A percentile compares a stretch with the other conserved stretches of the same genome.
These are phyloP conservation scores for Pythium brachiatum DNA, from an alignment of 352 stramenopile species.

Conservation along the genomic window DNA sequence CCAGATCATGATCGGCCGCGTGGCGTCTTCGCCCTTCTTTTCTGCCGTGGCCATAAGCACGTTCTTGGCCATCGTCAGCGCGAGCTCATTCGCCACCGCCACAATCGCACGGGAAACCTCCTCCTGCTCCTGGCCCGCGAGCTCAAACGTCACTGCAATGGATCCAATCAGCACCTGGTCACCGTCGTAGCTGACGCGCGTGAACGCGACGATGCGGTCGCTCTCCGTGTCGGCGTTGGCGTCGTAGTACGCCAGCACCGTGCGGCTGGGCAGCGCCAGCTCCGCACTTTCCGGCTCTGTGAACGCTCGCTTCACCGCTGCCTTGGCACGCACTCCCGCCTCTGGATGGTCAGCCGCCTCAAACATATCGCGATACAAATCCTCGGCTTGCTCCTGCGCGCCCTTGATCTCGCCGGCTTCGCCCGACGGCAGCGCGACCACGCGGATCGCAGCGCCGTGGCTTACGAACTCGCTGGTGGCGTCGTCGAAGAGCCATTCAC, in stretches of 20 bases:
- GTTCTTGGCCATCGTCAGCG: neutral
- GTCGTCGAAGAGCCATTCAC: slow-evolving; percentile 10
- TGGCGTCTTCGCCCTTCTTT: neutral
- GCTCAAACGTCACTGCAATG: neutral
- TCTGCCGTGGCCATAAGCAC: neutral
- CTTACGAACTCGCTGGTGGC: neutral
- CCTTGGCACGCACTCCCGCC: slow-evolving; percentile 1
- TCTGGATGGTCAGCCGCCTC: neutral
- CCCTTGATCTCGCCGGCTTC: slow-evolving; percentile 5
- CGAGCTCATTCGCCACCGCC: slow-evolving; percentile 10
- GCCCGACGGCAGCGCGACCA: slow-evolving; percentile 3
- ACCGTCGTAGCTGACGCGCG: slow-evolving; percentile 9
- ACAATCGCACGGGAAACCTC: slow-evolving; percentile 1
- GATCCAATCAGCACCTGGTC: slow-evolving; percentile 4
- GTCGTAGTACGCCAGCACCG: slow-evolving; percentile 13
- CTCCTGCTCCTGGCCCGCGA: neutral
- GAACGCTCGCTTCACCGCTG: slow-evolving; percentile 1
- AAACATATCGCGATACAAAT: slow-evolving; percentile 10
- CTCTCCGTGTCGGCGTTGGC: neutral
- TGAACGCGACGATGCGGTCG: slow-evolving; percentile 8
- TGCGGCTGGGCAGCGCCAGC: neutral
- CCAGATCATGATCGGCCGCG: slow-evolving; percentile 7
- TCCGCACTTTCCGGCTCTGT: neutral
- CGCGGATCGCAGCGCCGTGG: slow-evolving; percentile 9
- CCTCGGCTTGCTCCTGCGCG: slow-evolving; percentile 8